Percentiles rank a stretch among this genome's conserved stretches.
Conservation (phyloP, 192 early-diverging fungal genomes). For the Linnemannia exigua region DNA sequence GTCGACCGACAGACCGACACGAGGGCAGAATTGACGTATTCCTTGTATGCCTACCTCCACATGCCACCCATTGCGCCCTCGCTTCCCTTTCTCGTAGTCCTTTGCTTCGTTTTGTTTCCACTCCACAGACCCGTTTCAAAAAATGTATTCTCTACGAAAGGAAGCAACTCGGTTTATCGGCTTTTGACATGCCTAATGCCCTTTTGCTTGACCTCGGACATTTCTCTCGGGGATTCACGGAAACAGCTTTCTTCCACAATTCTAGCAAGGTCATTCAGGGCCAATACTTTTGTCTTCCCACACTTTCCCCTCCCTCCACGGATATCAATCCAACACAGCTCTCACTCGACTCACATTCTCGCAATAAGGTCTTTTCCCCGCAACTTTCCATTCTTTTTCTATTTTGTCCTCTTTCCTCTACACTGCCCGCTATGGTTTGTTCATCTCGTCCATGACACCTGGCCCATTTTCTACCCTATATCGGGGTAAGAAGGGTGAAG, state of each 20-base stretch:
- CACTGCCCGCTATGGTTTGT: not conserved
- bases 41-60: not conserved
- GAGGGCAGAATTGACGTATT: too few species aligned
- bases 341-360: not conserved
- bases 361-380: conserved; percentile 32
- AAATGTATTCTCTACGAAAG: not conserved
- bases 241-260: not conserved
- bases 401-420: too few species aligned
- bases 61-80: not conserved
- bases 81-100: not conserved
- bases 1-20: not conserved
- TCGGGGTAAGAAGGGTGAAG: conserved; percentile 3
- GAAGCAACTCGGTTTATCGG: not conserved
- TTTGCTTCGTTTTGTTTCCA: not conserved
- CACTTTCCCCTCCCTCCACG: not conserved
- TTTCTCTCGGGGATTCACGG: not conserved
- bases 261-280: not conserved
- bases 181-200: not conserved
- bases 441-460: not conserved
- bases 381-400: not conserved
- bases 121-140: not conserved
- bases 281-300: too few species aligned
- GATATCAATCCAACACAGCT: not conserved
- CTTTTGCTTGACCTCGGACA: not conserved
- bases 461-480: not conserved